Evolutionary conservation across 2,329 filamentous ascomycete species (phyloP), one percentile per base, ranked within the genome.

Genomic region (Huntiella bhutanensis): DNA sequence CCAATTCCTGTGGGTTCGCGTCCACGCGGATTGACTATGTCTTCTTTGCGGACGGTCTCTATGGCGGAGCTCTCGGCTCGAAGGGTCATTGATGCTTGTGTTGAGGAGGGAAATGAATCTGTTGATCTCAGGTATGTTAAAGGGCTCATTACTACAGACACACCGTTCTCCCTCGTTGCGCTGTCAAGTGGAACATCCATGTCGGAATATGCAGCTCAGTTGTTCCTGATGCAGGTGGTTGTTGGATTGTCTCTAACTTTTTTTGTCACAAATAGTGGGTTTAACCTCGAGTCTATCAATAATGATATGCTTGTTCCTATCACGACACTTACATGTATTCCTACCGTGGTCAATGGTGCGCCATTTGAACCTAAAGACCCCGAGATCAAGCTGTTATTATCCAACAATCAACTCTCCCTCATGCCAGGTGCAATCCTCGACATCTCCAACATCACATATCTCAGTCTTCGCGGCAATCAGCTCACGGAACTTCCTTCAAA

Each of bases 401-500:
- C 69, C 10, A 65, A 64, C 45, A 85, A 84, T 54, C 56, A 58
- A 0, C 64, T 85, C 3, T 59, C 57, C 2, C 60, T 61, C 11
- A 61, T 82, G 1, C 80, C 80, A 0, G 62, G 65, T 2, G 69
- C 72, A 41, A 58, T 84, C 2, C 80, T 81, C 54, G 66, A 71
- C 41, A 60, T 84, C 2, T 62, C 73, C 16, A 63, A 74, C 53
- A 62, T 84, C 28, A 77, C 72, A 0, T 70, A 77, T 12, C 67
- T 85, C 10, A 82, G 71, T 53, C 64, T 85, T 12, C 73, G 80
- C 33, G 71, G 68, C 50, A 83, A 83, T 54, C 58, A 66, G 17
- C 64, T 85, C 11, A 62, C 60, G 0, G 70, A 79, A 54, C 60
- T 85, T 2, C 75, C 80, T 1, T 63, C 73, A 0, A 64, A 67